These are phyloP conservation scores for Leccinum boreale DNA, from an alignment of 768 basidiomycete genomes.

Conservation along the genomic window DNA sequence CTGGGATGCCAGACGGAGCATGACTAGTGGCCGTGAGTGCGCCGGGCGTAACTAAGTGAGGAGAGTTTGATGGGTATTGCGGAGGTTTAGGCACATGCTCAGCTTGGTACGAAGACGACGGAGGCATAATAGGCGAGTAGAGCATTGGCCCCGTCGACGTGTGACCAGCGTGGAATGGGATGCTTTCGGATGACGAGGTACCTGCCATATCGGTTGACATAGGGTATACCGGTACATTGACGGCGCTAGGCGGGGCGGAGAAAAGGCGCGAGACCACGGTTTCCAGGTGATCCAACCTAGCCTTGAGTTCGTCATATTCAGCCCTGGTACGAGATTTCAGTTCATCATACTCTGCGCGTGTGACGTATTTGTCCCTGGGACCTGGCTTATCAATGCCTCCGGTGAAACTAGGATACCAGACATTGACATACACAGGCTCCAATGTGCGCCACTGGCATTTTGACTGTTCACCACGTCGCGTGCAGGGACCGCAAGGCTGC, in stretches of 20 bases:
- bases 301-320: conserved; percentile 54
- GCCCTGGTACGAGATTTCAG: conserved; percentile 50
- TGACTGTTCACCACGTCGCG: conserved; percentile 72
- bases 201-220: conserved; percentile 31
- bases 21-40: conserved; percentile 19
- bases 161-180: conserved; percentile 29
- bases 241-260: conserved; percentile 25
- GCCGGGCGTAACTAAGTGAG: conserved; percentile 25
- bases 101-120: conserved; percentile 23
- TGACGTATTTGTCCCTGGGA: conserved; percentile 75
- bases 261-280: conserved; percentile 44
- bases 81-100: conserved; percentile 24
- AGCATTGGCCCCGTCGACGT: conserved; percentile 24
- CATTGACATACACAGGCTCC: conserved; percentile 66
- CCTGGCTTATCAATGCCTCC: conserved; percentile 11
- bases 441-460: conserved; percentile 84
- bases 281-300: conserved; percentile 61
- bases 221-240: conserved; percentile 29
- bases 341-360: conserved; percentile 73
- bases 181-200: conserved; percentile 21
- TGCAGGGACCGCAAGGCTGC: conserved; percentile 80
- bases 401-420: background rate
- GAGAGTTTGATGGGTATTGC: conserved; percentile 28
- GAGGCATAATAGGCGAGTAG: conserved; percentile 19
- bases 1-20: conserved; percentile 10